Conservation (phyloP, 495 filamentous ascomycete species). For the Penicillium cinerascens region DNA sequence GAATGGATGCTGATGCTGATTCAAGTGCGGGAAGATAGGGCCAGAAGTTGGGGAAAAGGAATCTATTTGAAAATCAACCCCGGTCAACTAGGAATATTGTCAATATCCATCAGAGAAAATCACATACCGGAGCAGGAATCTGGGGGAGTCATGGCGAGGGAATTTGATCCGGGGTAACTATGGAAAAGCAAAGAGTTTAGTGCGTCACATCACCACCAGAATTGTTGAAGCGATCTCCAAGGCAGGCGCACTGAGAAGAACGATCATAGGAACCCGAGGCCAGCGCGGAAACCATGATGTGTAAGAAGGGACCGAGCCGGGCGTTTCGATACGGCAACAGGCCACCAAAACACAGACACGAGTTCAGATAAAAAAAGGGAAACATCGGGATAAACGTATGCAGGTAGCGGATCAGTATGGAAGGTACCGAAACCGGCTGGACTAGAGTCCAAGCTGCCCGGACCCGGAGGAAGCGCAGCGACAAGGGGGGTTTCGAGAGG, state of each 20-base stretch:
- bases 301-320: conserved; percentile 12
- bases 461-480: conserved; percentile 35
- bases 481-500: conserved; percentile 39
- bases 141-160: conserved; percentile 45
- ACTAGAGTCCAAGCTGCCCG: conserved; percentile 30
- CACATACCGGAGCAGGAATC: conserved; percentile 46
- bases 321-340: conserved; percentile 3
- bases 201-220: conserved; percentile 16
- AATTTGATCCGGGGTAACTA: conserved; percentile 40
- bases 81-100: background rate
- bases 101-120: background rate
- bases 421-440: conserved; percentile 31
- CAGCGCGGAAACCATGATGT: conserved; percentile 17
- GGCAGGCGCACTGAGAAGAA: background rate
- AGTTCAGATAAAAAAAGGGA: conserved; percentile 20
- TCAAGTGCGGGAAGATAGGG: conserved; percentile 38
- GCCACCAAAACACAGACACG: conserved; percentile 15
- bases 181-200: conserved; percentile 21
- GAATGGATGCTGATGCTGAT: conserved; percentile 31
- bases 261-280: conserved; percentile 11
- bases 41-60: conserved; percentile 39
- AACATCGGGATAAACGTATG: conserved; percentile 30
- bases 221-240: background rate
- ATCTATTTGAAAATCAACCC: conserved; percentile 21
- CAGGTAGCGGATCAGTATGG: conserved; percentile 28